These are phyloP conservation scores for Emmonsia crescens DNA, from an alignment of 2,329 filamentous ascomycete genomes.

Conservation along the genomic window DNA sequence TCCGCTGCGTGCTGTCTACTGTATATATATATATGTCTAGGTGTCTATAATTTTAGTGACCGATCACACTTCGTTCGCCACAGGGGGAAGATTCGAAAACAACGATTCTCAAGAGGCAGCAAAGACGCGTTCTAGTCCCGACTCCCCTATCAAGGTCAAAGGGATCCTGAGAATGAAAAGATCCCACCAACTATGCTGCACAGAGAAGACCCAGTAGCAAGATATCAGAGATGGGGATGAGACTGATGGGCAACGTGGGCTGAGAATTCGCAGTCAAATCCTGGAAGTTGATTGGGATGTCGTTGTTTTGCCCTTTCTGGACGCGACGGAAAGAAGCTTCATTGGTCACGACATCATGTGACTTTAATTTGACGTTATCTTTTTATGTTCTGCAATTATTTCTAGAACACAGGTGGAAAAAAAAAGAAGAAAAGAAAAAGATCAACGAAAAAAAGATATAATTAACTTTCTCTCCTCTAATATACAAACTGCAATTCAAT, in stretches of 20 bases:
- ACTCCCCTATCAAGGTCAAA: not conserved
- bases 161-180: not conserved
- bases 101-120: not conserved
- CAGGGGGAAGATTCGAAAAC: too few species aligned
- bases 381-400: too few species aligned
- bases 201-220: not conserved
- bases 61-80: not conserved
- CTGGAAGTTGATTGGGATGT: not conserved
- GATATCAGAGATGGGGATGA: not conserved
- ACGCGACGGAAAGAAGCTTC: not conserved
- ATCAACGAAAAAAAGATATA: not conserved
- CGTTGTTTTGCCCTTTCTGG: not conserved
- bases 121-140: not conserved
- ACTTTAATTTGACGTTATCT: not conserved
- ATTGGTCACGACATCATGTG: conserved; percentile 4
- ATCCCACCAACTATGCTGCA: not conserved
- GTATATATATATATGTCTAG: too few species aligned
- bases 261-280: not conserved
- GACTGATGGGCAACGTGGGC: not conserved
- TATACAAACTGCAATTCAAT: not conserved
- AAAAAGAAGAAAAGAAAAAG: not conserved
- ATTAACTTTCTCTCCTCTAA: not conserved
- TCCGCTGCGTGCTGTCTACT: too few species aligned
- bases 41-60: not conserved
- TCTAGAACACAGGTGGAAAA: not conserved